Base-by-base conservation (phyloP, 371 early-diverging fungal species). In the Quaeritorhiza haematococci region DNA sequence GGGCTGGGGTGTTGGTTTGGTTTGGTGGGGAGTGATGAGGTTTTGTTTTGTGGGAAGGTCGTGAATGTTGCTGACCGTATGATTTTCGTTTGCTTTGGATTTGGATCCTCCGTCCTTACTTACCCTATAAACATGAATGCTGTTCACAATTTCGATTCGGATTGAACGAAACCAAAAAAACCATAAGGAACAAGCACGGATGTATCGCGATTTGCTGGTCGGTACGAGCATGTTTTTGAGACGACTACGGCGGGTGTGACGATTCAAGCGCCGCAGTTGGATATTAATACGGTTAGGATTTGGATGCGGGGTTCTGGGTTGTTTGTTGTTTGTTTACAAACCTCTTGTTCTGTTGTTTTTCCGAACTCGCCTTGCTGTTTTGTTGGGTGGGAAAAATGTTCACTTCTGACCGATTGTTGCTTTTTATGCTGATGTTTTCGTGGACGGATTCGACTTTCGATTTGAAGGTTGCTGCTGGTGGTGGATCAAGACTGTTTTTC, bases 221-320 rank as follows among this genome's bases (percentile, higher is more conserved):
- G 77, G 41, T 90, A 85, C 66, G 93, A 94, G 60, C 96, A 95
- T 59, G 91, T 94, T 0, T 94, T 88, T 73, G 98, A 96, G 67
- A 90, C 93, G 2, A 90, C 89, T 2, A 93, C 91, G 0, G 95
- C 93, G 0, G 98, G 96, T 3, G 84, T 98, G 17, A 89, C 93
- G 0, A 88, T 98, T 30, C 92, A 93, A 64, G 93, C 96, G 4
- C 94, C 96, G 33, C 96, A 96, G 66, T 73, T 98, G 49, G 94
- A 95, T 56, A 98, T 98, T 55, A 84, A 90, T 65, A 98, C 98
- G 0, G 90, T 85, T 30, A 10, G 53, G n/a, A n/a, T n/a, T n/a
- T n/a, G n/a, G n/a, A n/a, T n/a, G n/a, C n/a, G n/a, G n/a, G n/a
- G n/a, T n/a, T n/a, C n/a, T n/a, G n/a, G n/a, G n/a, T n/a, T n/a